Percentiles rank a stretch among this genome's conserved stretches.
These are phyloP conservation scores for Typha latifolia DNA, from an alignment of 176 grass and related monocot genomes.

Conservation along the genomic window DNA sequence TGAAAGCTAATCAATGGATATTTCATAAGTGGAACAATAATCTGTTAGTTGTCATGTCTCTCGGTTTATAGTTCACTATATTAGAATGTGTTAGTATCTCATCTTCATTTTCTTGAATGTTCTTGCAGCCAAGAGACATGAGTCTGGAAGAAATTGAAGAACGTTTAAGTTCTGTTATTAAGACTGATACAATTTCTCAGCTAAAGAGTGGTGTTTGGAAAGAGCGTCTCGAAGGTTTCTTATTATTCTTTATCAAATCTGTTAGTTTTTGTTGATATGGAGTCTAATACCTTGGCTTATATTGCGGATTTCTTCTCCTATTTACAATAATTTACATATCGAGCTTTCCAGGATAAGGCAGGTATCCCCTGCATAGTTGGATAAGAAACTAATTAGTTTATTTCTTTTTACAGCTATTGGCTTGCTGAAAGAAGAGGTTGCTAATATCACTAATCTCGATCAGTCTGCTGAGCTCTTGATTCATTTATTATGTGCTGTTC, in stretches of 20 bases:
- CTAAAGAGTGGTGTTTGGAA: slow-evolving; percentile 96
- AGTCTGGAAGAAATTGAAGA: slow-evolving; percentile 98
- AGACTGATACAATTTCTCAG: slow-evolving; percentile 68
- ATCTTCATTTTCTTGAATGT: slow-evolving; percentile 23
- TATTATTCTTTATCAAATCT: not conserved
- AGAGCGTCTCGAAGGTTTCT: slow-evolving; percentile 88
- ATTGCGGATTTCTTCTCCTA: no score
- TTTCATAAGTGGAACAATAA: not conserved
- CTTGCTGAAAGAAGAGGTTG: slow-evolving; percentile 72
- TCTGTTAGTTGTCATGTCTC: not conserved
- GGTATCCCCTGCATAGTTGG: no score
- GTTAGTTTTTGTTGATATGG: no score
- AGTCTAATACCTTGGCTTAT: no score
- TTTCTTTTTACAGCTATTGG: slow-evolving; percentile 51
- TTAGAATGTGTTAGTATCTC: not conserved
- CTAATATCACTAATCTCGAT: slow-evolving; percentile 68
- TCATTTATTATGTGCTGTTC: slow-evolving; percentile 86
- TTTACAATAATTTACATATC: no score
- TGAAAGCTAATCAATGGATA: not conserved
- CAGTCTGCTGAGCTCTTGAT: slow-evolving; percentile 73
- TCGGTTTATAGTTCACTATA: not conserved
- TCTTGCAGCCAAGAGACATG: slow-evolving; percentile 82
- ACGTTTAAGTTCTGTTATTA: slow-evolving; percentile 57
- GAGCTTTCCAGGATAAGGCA: no score
- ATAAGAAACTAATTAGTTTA: no score